These are phyloP conservation scores for Nitzschia inconspicua DNA, from an alignment of 108 stramenopile species.

Conservation along the genomic window DNA sequence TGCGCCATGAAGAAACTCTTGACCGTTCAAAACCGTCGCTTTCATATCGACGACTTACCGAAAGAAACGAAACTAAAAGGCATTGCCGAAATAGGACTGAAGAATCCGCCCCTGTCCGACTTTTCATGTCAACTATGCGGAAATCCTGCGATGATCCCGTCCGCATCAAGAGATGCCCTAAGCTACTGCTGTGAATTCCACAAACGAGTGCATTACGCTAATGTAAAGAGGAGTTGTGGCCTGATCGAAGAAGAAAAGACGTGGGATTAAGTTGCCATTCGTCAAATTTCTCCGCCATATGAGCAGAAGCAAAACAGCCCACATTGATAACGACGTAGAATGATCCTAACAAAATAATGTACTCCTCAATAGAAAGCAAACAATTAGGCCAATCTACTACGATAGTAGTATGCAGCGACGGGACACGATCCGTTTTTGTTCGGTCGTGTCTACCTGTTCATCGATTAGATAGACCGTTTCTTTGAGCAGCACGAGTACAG, in stretches of 20 bases:
- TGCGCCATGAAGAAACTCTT: constrained; percentile 31
- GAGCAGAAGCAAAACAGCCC: too few relatives aligned
- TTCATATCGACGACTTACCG: constrained; percentile 8
- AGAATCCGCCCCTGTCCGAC: neutral
- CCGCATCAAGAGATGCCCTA: neutral
- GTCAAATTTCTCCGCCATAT: too few relatives aligned
- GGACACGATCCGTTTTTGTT: too few relatives aligned
- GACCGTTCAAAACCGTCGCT: constrained; percentile 10
- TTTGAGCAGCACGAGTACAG: too few relatives aligned
- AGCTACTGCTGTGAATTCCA: constrained; percentile 32
- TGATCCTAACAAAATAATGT: too few relatives aligned
- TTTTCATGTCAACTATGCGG: constrained; percentile 28
- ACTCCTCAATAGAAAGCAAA: too few relatives aligned
- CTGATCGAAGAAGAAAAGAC: neutral
- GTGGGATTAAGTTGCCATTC: neutral
- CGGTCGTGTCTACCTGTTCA: too few relatives aligned
- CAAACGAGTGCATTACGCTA: constrained; percentile 8
- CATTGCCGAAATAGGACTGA: constrained; percentile 14
- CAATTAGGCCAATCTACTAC: too few relatives aligned
- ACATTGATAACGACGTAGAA: too few relatives aligned
- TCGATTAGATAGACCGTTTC: too few relatives aligned
- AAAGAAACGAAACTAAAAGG: constrained; percentile 6
- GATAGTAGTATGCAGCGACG: too few relatives aligned
- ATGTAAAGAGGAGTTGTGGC: too few relatives aligned
- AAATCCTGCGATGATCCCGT: constrained; percentile 2